Evolutionary conservation across 179 eudicot species (phyloP).

Genomic region (Actinidia polygama): DNA sequence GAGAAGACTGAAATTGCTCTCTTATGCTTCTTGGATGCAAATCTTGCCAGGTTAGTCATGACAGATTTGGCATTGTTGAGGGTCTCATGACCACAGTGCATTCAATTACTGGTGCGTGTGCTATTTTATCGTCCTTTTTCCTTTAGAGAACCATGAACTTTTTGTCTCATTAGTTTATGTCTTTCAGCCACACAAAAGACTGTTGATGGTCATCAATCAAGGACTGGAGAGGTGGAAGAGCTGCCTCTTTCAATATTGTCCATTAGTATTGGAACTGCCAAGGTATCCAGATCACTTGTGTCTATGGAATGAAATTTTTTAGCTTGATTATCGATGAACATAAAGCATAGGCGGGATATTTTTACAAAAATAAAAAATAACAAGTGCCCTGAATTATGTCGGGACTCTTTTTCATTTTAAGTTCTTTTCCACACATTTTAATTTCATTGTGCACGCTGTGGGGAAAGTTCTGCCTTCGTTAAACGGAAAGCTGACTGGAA

Average conservation of each 20-base stretch:
- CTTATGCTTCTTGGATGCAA: not conserved
- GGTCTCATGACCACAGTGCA: conserved; percentile 83
- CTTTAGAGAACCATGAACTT: not conserved
- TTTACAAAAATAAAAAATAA: too few species aligned
- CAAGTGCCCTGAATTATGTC: too few species aligned
- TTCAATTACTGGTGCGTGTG: conserved; percentile 57
- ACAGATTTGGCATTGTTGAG: conserved; percentile 66
- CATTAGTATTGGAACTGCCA: conserved; percentile 77
- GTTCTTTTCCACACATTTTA: too few species aligned
- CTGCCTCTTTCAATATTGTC: conserved; percentile 68
- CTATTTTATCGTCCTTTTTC: not conserved
- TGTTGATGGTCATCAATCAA: conserved; percentile 75
- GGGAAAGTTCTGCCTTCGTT: conserved; percentile 60
- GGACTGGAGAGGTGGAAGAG: conserved; percentile 88
- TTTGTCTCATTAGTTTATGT: not conserved
- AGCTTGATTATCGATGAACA: too few species aligned
- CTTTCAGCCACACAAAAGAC: conserved; percentile 72
- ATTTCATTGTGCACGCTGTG: conserved; percentile 44
- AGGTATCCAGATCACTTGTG: too few species aligned
- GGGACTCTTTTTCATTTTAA: too few species aligned
- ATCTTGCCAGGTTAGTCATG: conserved; percentile 49
- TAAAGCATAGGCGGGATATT: too few species aligned
- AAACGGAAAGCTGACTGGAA: conserved; percentile 66
- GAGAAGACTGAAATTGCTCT: not conserved
- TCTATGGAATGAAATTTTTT: not conserved